Evolutionary conservation across 73 alveolate genomes (phyloP).

Genomic region (Tetrahymena elliotti): DNA sequence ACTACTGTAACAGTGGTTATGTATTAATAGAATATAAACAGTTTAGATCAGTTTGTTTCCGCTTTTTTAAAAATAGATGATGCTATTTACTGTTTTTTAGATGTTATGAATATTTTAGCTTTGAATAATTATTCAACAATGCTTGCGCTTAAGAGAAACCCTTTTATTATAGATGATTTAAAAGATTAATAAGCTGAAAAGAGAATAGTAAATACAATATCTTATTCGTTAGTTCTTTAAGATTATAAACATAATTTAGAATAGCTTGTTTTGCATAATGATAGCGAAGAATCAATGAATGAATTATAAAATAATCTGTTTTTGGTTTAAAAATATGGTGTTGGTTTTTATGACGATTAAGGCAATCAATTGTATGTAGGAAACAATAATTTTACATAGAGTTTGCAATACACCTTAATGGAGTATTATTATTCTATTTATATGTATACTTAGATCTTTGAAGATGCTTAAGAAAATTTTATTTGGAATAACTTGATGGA

Average conservation of each 20-base stretch:
- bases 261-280: not conserved
- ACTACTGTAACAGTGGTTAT: not conserved
- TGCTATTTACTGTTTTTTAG: not conserved
- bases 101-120: not conserved
- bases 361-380: not conserved
- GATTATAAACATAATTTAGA: not conserved
- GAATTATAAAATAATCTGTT: not conserved
- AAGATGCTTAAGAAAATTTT: not conserved
- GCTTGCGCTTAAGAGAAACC: not conserved
- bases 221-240: not conserved
- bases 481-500: not conserved
- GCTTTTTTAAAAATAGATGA: not conserved
- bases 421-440: not conserved
- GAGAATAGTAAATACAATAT: not conserved
- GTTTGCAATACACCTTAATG: not conserved
- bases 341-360: not conserved
- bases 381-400: not conserved
- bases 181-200: not conserved
- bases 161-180: not conserved
- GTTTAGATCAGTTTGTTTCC: not conserved
- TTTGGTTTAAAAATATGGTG: not conserved
- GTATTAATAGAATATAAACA: not conserved
- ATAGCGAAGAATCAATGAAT: not conserved
- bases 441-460: not conserved
- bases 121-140: not conserved